A percentile compares a stretch with the other conserved stretches of the same genome.
phyloP scores from a whole-genome alignment of 495 filamentous ascomycete genomes.

The Aspergillus affinis region DNA sequence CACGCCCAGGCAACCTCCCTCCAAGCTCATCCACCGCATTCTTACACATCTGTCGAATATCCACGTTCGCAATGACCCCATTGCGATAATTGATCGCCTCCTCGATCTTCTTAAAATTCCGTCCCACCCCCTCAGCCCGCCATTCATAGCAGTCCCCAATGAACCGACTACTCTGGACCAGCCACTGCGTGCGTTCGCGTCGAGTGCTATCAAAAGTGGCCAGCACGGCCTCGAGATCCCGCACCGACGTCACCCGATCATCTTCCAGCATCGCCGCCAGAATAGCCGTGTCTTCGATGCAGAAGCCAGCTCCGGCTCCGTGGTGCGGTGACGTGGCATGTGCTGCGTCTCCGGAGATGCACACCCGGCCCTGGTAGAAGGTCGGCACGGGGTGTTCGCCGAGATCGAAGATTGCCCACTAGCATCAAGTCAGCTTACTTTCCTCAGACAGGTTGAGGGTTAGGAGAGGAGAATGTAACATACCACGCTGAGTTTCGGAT shows the following conservation, averaged over 20 bases:
- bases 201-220: constrained; percentile 22
- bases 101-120: constrained; percentile 25
- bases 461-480: not conserved
- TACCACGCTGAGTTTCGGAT: constrained; percentile 26
- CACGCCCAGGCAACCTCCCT: constrained; percentile 7
- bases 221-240: constrained; percentile 21
- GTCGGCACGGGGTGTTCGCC: constrained; percentile 39
- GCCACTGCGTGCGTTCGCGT: constrained; percentile 31
- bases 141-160: constrained; percentile 33
- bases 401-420: constrained; percentile 61
- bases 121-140: constrained; percentile 20
- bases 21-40: constrained; percentile 15
- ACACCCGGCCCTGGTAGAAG: constrained; percentile 41
- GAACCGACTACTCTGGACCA: constrained; percentile 34
- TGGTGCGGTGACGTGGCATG: constrained; percentile 49
- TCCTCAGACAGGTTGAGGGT: constrained; percentile 28
- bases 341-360: constrained; percentile 52
- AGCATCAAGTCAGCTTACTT: not conserved
- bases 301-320: constrained; percentile 57
- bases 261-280: constrained; percentile 39
- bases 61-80: constrained; percentile 24
- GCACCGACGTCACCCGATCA: constrained; percentile 14
- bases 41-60: constrained; percentile 21
- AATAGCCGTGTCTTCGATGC: constrained; percentile 54
- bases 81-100: constrained; percentile 28